Percentiles rank a stretch among this genome's conserved stretches.
phyloP scores from a whole-genome alignment of 495 filamentous ascomycete genomes.

The Clohesyomyces aquaticus region DNA sequence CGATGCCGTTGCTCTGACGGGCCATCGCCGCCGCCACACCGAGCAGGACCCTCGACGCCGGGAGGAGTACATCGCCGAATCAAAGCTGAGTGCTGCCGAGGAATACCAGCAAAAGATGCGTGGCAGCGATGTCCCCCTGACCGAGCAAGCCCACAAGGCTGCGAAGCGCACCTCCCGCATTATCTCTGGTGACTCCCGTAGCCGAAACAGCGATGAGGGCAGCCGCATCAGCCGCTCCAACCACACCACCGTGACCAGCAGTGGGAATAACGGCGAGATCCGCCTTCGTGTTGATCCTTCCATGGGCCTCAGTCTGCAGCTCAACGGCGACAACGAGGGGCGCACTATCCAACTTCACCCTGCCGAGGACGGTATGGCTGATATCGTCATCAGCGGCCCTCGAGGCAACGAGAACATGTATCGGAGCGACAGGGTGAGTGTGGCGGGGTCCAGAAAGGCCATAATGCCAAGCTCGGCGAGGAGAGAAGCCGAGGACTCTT shows the following conservation, averaged over 20 bases:
- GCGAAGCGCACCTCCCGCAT: constrained; percentile 29
- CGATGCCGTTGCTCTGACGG: constrained; percentile 5
- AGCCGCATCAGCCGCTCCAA: constrained; percentile 33
- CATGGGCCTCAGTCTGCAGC: constrained; percentile 26
- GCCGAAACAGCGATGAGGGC: constrained; percentile 19
- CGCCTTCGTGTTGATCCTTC: constrained; percentile 30
- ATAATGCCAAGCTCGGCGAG: constrained; percentile 9
- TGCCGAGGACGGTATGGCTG: constrained; percentile 37
- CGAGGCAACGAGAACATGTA: constrained; percentile 27
- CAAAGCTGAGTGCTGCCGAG: constrained; percentile 23
- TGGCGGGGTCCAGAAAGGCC: constrained; percentile 5
- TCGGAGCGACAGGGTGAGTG: constrained; percentile 30
- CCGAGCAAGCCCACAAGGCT: constrained; percentile 24
- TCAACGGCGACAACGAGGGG: constrained; percentile 38
- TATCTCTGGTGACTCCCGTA: constrained; percentile 18
- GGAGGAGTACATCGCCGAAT: constrained; percentile 19
- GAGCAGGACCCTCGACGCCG: constrained; percentile 18
- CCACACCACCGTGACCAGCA: constrained; percentile 29
- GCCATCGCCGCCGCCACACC: constrained; percentile 17
- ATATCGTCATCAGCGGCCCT: constrained; percentile 28
- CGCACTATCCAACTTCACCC: constrained; percentile 31
- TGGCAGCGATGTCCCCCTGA: constrained; percentile 26
- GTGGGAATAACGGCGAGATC: constrained; percentile 29
- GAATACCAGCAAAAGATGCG: constrained; percentile 27
- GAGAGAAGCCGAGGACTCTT: constrained; percentile 32